Evolutionary conservation across 1,284 basidiomycete species (phyloP), one percentile per base, ranked within the genome.

Genomic region (Farysia itapuensis): DNA sequence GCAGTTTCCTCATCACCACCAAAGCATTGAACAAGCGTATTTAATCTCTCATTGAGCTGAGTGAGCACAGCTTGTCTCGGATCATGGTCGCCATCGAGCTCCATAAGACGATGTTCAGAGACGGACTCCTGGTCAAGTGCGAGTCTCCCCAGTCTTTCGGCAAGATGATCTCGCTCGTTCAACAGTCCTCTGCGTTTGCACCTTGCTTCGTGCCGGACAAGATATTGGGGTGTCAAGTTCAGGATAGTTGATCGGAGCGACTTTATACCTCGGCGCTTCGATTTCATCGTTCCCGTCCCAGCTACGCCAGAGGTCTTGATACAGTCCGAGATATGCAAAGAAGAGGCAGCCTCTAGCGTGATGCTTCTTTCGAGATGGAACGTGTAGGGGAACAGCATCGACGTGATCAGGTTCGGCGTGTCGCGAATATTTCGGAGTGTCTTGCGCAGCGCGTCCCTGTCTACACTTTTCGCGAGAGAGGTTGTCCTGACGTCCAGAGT

Each of bases 191-290:
- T 29, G 14, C 63, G 59, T 41, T 70, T 70, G 35, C 48, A 47
- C n/a, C 42, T 47, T 1, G 67, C 68, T 39, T 70, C 68, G 32
- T 70, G 68, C 11, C 53, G 37, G 2, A 49, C 54, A 5, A 70
- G 45, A 28, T 63, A 53, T 7, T 49, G 47, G 14, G 63, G 63
- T 2, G 57, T 51, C 14, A 65, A 19, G 1, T 40, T 50, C 23
- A 53, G 31, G 37, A 61, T 34, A 0, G 52, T 42, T 3, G 58
- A 51, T 25, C 58, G 58, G 26, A 61, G 22, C 7, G 47, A 36
- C 20, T 42, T 54, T 16, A 34, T 34, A 9, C 47, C 47, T 30
- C 51, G 58, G 35, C 39, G 50, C 20, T 44, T 50, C 26, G 20
- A 47, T 37, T 37, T 50, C 22, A 20, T 11, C 18, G 13, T 11